Percentiles rank a stretch among this genome's conserved stretches.
These are phyloP conservation scores for Luffa aegyptiaca DNA, from an alignment of 306 rosid genomes.

Conservation along the genomic window DNA sequence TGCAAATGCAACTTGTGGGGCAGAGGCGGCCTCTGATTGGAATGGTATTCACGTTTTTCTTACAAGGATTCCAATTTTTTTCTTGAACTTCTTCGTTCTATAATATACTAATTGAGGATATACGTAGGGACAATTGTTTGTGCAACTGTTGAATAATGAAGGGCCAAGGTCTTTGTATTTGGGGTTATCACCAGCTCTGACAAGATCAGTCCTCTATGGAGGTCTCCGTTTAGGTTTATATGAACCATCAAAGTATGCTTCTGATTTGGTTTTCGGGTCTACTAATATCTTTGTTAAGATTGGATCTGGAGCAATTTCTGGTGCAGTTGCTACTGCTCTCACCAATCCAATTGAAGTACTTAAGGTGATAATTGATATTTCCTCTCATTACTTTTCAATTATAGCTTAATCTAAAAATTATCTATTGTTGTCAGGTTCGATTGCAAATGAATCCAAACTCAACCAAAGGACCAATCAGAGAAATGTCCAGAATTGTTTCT, in stretches of 20 bases:
- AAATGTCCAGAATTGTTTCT: conserved; percentile 48
- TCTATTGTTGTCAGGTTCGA: conserved; percentile 55
- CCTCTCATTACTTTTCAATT: conserved; percentile 1
- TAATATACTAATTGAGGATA: conserved; percentile 17
- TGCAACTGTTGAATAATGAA: conserved; percentile 52
- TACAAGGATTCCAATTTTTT: not conserved
- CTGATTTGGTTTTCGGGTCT: conserved; percentile 71
- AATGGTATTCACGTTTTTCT: conserved; percentile 42
- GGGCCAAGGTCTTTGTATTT: conserved; percentile 79
- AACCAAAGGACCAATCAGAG: conserved; percentile 38
- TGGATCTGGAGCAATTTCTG: conserved; percentile 78
- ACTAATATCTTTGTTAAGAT: conserved; percentile 68
- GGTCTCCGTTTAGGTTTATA: conserved; percentile 96
- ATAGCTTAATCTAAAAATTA: conserved; percentile 13
- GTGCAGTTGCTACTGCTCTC: conserved; percentile 69
- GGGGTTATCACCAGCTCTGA: conserved; percentile 84
- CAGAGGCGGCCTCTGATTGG: conserved; percentile 85
- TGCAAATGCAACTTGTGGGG: conserved; percentile 97
- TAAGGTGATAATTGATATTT: conserved; percentile 45
- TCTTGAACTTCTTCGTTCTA: conserved; percentile 1
- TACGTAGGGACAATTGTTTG: conserved; percentile 55
- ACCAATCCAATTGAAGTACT: conserved; percentile 95
- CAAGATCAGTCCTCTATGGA: conserved; percentile 85
- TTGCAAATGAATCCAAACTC: conserved; percentile 74
- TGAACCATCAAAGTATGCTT: conserved; percentile 83